Percentiles rank a stretch among this genome's conserved stretches.
phyloP scores from a whole-genome alignment of 805 yeast species.

The Ogataea ramenticola region DNA sequence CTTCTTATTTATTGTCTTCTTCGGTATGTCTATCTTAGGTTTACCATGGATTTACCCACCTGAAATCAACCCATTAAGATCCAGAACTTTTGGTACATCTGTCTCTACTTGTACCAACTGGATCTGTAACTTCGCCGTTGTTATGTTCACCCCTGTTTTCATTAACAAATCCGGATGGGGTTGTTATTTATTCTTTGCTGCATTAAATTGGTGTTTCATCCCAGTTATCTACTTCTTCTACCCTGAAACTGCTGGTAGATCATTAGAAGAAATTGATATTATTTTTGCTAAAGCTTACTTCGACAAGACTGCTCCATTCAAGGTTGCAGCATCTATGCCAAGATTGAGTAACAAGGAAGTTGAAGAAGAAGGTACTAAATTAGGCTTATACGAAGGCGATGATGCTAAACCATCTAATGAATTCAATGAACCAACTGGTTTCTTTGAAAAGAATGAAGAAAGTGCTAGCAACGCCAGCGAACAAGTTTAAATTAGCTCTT shows the following conservation, averaged over 20 bases:
- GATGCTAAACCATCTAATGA: conserved; percentile 1
- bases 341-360: conserved; percentile 48
- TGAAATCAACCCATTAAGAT: conserved; percentile 58
- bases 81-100: conserved; percentile 64
- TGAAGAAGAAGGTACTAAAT: conserved; percentile 50
- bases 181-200: conserved; percentile 63
- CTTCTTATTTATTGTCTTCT: conserved; percentile 49
- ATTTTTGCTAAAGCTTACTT: conserved; percentile 53
- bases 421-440: background rate
- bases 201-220: conserved; percentile 50
- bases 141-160: conserved; percentile 59
- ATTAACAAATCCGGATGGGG: conserved; percentile 50
- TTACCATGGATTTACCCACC: conserved; percentile 59
- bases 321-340: conserved; percentile 59
- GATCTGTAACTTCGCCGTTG: conserved; percentile 62
- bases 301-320: conserved; percentile 52
- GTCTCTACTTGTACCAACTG: conserved; percentile 61
- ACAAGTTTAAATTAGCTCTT: background rate
- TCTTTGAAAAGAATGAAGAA: background rate
- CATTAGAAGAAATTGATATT: conserved; percentile 70
- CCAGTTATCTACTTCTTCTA: conserved; percentile 61
- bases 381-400: conserved; percentile 38
- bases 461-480: background rate
- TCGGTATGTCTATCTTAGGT: conserved; percentile 39
- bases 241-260: conserved; percentile 74